Base-by-base conservation (phyloP, 495 filamentous ascomycete species). In the Rhypophila decipiens region DNA sequence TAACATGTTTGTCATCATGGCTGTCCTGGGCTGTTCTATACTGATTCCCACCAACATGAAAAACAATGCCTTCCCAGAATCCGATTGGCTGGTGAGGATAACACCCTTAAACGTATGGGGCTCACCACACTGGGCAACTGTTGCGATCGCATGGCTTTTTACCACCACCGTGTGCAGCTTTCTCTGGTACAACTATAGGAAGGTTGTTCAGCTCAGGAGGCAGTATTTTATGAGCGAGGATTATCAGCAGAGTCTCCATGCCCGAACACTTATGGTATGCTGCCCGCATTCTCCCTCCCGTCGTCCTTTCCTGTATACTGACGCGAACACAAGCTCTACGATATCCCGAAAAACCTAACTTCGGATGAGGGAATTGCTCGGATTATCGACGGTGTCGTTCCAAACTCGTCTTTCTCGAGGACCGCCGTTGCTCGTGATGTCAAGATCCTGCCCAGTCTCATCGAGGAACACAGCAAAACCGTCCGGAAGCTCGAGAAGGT, bases 341-440 rank as follows among this genome's bases (percentile, higher is more conserved):
- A 96, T 68, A 83, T 98, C 42, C 88, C 91, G 8, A 76, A 74
- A 31, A 74, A 77, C 3, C 74, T 76, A 23, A 71, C 86, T 20
- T 84, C 82, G 1, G 90, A 97, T 61, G 90, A 95, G 63, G 93
- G 93, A 12, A 82, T 98, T 47, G 72, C 89, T 46, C 75, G 80
- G 50, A 73, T 96, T 34, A 87, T 84, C 33, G 88, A 94, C 44
- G 66, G 77, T 36, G 75, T 88, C 36, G 84, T 82, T 23, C 85
- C 86, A 10, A 87, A 81, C 13, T 82, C 83, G 22, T 84, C 84
- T 8, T 76, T 90, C 34, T 87, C 90, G 10, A 75, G 84, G 37
- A 85, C 87, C 13, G 82, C 84, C 21, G 86, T 97, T 61, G 91
- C 87, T 27, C 83, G 94, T 20, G 96, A 96, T 54, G 88, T 95